Base-by-base conservation (phyloP, 768 basidiomycete species). In the Suillus subluteus region DNA sequence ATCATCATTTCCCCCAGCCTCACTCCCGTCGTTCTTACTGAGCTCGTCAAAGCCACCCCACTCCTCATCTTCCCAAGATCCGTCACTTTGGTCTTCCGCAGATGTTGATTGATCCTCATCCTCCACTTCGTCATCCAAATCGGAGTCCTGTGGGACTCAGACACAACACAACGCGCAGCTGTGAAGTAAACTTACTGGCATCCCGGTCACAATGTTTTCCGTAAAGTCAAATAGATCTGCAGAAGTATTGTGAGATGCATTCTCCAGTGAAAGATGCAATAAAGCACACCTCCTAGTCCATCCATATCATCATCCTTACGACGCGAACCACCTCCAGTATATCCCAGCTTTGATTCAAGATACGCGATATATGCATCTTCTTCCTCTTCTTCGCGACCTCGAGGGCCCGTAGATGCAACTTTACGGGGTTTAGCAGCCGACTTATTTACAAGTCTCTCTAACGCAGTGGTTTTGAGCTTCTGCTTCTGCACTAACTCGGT, bases 321-420 rank as follows among this genome's bases (percentile, higher is more conserved):
- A 68, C 84, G 83, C 79, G 65, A 81, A 76, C 55, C 79, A 73
- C 65, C 83, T 79, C 43, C 76, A 62, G 71, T 13, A 54, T 89
- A 82, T 4, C 92, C 89, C 21, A 98, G 84, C 75, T 89, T 91
- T 0, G 84, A 81, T 76, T 98, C 96, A 13, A 98, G 79, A 78
- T 91, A 89, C 0, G 88, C 84, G 54, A 98, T 98, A 73, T 96
- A 94, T 0, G 85, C 84, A 72, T 96, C 95, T 71, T 99, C 96
- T 41, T 91, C 84, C 38, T 82, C 78, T 67, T 93, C 86, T 65
- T 79, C 78, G 40, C 74, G 80, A 7, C 77, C 76, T 32, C 76
- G 80, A 32, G 79, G 70, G 2, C 64, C 32, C 3, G 65, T 73
- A 0, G 62, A 58, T 11, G 64, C 58, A 0, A 46, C 48, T 38